These are phyloP conservation scores for Saprolegnia diclina DNA, from an alignment of 352 stramenopile species.

Conservation along the genomic window DNA sequence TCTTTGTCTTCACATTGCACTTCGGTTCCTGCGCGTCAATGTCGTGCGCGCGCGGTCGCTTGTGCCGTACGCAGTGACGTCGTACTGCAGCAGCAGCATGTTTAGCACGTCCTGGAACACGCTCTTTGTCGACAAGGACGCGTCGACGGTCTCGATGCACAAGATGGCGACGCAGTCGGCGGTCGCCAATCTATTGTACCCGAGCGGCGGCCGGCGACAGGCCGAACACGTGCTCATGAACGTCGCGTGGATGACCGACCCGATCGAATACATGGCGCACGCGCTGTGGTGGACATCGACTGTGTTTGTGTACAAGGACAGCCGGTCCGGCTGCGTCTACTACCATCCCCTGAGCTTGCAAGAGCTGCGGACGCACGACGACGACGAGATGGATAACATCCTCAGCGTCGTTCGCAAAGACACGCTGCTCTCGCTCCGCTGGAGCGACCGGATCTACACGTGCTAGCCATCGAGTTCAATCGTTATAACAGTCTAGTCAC, in stretches of 20 bases:
- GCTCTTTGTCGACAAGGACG: not conserved
- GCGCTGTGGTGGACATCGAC: not conserved
- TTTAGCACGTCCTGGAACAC: constrained; percentile 14
- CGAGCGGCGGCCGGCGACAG: not conserved
- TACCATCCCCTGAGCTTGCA: too few species aligned
- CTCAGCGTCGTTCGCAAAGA: too few species aligned
- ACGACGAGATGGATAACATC: too few species aligned
- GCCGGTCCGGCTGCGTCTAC: too few species aligned
- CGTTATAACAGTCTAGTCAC: too few species aligned
- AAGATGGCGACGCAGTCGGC: too few species aligned
- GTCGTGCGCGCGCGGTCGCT: not conserved
- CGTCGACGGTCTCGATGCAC: not conserved
- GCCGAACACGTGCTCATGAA: constrained; percentile 7
- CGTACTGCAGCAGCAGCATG: constrained; percentile 2
- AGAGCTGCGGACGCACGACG: too few species aligned
- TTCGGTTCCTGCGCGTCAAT: not conserved
- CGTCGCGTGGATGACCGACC: constrained; percentile 10
- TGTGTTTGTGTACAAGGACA: not conserved
- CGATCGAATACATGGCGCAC: not conserved
- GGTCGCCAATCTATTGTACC: too few species aligned
- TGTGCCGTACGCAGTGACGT: not conserved
- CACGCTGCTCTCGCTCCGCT: too few species aligned
- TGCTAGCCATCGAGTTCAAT: too few species aligned
- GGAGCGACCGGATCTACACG: too few species aligned
- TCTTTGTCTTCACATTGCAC: not conserved